Evolutionary conservation across 208 protist species (phyloP).

Genomic region (Leishmania gerbilli): DNA sequence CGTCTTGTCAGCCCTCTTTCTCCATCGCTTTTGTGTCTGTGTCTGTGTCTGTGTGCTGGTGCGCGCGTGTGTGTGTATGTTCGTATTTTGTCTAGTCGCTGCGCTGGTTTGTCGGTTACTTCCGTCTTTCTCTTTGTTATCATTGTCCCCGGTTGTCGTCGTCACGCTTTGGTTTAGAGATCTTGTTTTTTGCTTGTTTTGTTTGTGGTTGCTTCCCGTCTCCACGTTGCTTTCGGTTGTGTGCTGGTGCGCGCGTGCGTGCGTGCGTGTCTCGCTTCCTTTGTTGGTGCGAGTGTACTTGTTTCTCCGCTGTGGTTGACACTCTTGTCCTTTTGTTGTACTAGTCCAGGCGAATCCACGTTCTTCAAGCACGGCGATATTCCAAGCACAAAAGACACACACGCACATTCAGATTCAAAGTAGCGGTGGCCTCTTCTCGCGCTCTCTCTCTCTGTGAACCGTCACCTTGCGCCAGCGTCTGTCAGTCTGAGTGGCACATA

Average conservation of each 20-base stretch:
- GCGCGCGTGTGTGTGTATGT: not conserved
- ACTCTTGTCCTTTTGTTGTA: not conserved
- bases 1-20: not conserved
- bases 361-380: not conserved
- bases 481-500: no score
- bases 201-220: not conserved
- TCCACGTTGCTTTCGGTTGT: not conserved
- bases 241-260: not conserved
- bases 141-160: constrained; percentile 1
- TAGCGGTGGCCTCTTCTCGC: not conserved
- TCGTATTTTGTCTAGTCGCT: not conserved
- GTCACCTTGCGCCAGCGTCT: not conserved
- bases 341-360: not conserved
- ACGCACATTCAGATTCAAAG: not conserved
- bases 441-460: not conserved
- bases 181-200: not conserved
- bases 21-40: not conserved
- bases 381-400: not conserved
- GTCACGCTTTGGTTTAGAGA: not conserved
- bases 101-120: not conserved
- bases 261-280: not conserved
- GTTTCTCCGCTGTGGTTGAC: not conserved
- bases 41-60: no score
- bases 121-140: not conserved
- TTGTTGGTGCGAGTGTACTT: not conserved